These are phyloP conservation scores for Hypericum androsaemum DNA, from an alignment of 345 rosid species.

Conservation along the genomic window DNA sequence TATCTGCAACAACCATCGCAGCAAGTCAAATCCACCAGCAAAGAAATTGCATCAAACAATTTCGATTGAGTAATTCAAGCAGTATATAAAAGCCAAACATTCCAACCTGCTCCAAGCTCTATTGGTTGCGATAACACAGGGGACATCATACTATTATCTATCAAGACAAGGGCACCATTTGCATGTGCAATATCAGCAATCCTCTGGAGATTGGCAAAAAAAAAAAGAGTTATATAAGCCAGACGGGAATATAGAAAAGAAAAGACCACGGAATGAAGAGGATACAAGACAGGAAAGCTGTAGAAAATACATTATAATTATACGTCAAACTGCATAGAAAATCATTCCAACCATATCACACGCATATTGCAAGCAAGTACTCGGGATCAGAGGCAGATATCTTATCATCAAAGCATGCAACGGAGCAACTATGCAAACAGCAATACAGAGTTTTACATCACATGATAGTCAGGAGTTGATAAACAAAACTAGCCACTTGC, in stretches of 20 bases:
- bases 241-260: not conserved
- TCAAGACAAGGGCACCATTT: slow-evolving; percentile 72
- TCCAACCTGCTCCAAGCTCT: slow-evolving; percentile 91
- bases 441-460: too few species aligned
- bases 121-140: slow-evolving; percentile 78
- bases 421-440: too few species aligned
- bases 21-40: slow-evolving; percentile 15
- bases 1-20: slow-evolving; percentile 39
- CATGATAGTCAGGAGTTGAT: too few species aligned
- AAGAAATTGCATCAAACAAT: not conserved
- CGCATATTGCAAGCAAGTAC: too few species aligned
- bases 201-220: slow-evolving; percentile 42
- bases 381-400: too few species aligned
- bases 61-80: slow-evolving; percentile 1
- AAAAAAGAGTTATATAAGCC: not conserved
- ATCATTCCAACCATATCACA: too few species aligned
- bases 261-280: too few species aligned
- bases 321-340: too few species aligned
- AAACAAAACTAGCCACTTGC: too few species aligned
- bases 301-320: too few species aligned
- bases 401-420: too few species aligned
- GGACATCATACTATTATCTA: slow-evolving; percentile 92
- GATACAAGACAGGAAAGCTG: too few species aligned
- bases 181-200: slow-evolving; percentile 78
- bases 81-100: not conserved